Conservation (phyloP, 1,284 basidiomycete genomes). For the Pseudozyma sp. region DNA sequence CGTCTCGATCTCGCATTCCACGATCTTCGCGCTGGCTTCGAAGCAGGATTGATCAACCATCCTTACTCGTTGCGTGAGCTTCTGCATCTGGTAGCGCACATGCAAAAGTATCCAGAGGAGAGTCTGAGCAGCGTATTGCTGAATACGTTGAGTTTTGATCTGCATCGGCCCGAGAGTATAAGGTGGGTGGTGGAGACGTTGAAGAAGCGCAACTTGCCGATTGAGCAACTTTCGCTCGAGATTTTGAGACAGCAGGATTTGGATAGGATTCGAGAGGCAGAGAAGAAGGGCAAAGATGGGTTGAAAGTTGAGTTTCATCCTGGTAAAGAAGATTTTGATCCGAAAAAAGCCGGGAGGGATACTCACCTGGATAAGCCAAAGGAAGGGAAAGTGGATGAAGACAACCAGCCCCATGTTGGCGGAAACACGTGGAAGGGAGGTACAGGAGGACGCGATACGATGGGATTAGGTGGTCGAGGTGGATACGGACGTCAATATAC, state of each 20-base stretch:
- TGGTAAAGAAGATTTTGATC: slow-evolving; percentile 53
- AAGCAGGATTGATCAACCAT: slow-evolving; percentile 65
- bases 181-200: slow-evolving; percentile 64
- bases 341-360: slow-evolving; percentile 45
- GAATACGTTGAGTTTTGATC: slow-evolving; percentile 69
- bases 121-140: slow-evolving; percentile 67
- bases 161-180: slow-evolving; percentile 68
- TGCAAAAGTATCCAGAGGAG: slow-evolving; percentile 67
- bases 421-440: slow-evolving; percentile 70
- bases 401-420: slow-evolving; percentile 67
- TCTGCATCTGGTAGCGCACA: slow-evolving; percentile 69
- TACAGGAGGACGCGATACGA: slow-evolving; percentile 68
- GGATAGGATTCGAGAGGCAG: slow-evolving; percentile 26
- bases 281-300: slow-evolving; percentile 35
- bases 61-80: slow-evolving; percentile 69
- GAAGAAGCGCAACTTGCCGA: slow-evolving; percentile 57
- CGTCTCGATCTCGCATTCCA: slow-evolving; percentile 68
- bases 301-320: slow-evolving; percentile 55
- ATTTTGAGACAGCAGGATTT: slow-evolving; percentile 50
- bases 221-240: slow-evolving; percentile 60
- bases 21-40: slow-evolving; percentile 68
- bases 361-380: slow-evolving; percentile 66
- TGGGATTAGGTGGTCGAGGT: slow-evolving; percentile 68
- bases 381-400: slow-evolving; percentile 66
- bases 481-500: slow-evolving; percentile 64